Conservation (phyloP, 2,329 filamentous ascomycete species). For the Apiospora malaysiana region DNA sequence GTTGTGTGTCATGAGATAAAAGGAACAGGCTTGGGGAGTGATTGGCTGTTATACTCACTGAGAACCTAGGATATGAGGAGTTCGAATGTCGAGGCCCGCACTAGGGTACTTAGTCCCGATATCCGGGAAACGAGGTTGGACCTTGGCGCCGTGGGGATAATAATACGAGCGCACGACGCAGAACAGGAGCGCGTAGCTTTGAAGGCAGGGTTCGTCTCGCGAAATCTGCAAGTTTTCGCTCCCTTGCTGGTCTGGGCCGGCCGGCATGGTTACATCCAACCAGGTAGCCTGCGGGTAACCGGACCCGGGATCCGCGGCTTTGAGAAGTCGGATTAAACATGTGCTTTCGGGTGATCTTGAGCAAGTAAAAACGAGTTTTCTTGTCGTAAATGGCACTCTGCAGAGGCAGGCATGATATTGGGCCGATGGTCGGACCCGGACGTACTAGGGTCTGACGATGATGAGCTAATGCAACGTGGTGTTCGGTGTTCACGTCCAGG, state of each 20-base stretch:
- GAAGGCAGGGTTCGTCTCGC: background rate
- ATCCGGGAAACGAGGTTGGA: background rate
- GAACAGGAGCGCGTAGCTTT: background rate
- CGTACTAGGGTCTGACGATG: constrained; percentile 7
- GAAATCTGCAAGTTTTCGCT: background rate
- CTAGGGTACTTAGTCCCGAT: background rate
- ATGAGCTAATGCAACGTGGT: constrained; percentile 15
- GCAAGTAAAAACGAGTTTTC: background rate
- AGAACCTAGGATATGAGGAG: background rate
- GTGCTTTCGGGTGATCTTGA: background rate
- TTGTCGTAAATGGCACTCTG: background rate
- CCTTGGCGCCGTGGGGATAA: too few species aligned
- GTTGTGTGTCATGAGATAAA: background rate
- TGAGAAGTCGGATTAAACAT: background rate
- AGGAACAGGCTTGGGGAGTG: background rate
- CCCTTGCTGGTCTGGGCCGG: background rate
- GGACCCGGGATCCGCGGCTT: background rate
- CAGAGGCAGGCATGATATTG: background rate
- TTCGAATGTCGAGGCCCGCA: too few species aligned
- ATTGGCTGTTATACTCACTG: background rate
- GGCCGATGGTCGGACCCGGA: constrained; percentile 7
- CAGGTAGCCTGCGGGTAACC: background rate
- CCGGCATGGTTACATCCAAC: background rate
- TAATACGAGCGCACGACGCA: too few species aligned
- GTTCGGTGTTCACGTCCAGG: too few species aligned